Conservation (phyloP, 2,329 filamentous ascomycete genomes). For the Ceratocystis lukuohia region DNA sequence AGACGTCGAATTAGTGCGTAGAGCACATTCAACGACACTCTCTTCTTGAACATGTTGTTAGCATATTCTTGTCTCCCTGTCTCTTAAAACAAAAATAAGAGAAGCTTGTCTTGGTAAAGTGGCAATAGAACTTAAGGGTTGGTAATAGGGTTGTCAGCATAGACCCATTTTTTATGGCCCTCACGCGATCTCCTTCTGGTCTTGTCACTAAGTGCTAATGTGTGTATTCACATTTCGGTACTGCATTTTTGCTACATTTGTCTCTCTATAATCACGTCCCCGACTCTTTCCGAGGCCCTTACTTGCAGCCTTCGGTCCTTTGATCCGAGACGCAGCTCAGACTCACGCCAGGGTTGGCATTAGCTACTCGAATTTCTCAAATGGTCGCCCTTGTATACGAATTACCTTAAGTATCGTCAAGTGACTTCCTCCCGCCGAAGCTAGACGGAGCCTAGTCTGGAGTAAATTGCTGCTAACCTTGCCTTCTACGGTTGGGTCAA, state of each 20-base stretch:
- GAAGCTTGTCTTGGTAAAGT: neutral
- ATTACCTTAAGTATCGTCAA: neutral
- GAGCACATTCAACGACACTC: no score
- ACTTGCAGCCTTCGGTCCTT: neutral
- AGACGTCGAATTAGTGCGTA: no score
- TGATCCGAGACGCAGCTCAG: constrained; percentile 2
- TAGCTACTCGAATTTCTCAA: neutral
- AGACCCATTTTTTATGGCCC: neutral
- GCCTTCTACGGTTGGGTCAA: neutral
- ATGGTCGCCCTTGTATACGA: neutral
- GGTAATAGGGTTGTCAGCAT: neutral
- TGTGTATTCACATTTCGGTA: neutral
- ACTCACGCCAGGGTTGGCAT: neutral
- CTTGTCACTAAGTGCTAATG: neutral
- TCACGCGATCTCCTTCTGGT: constrained; percentile 10
- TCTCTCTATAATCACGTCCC: neutral
- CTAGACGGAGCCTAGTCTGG: neutral
- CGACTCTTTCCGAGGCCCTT: neutral
- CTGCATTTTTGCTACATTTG: neutral
- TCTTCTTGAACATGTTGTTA: no score
- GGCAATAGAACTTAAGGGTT: neutral
- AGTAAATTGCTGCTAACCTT: neutral
- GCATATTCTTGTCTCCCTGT: neutral
- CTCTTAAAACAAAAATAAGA: neutral
- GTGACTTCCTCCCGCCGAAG: neutral